phyloP scores from a whole-genome alignment of 2,329 filamentous ascomycete genomes.

The Chaetomiaceae sp. region DNA sequence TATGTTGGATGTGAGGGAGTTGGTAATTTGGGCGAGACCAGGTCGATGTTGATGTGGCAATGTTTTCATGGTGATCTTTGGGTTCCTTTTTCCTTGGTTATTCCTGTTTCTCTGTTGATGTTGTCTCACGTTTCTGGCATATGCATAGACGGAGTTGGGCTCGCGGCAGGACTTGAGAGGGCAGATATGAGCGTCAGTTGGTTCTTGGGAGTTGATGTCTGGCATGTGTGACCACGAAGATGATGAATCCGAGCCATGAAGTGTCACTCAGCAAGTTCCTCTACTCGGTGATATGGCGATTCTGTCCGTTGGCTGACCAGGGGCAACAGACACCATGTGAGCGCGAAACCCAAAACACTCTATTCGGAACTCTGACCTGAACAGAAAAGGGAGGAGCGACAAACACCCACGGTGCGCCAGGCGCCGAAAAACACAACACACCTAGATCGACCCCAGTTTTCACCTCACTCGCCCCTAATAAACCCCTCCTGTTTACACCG shows the following conservation, averaged over 20 bases:
- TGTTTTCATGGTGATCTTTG: neutral
- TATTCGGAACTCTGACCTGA: too few relatives aligned
- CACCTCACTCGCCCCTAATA: too few relatives aligned
- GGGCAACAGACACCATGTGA: too few relatives aligned
- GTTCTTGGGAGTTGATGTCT: conserved; percentile 1
- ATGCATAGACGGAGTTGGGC: conserved; percentile 16
- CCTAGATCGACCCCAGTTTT: too few relatives aligned
- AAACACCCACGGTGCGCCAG: too few relatives aligned
- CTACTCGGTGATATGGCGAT: too few relatives aligned
- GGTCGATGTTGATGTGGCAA: neutral
- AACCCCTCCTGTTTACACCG: too few relatives aligned
- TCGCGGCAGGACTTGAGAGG: neutral
- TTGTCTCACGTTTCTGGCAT: too few relatives aligned
- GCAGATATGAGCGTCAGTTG: neutral
- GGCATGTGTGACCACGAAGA: neutral
- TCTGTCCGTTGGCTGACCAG: too few relatives aligned
- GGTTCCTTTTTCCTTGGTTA: neutral
- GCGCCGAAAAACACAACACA: too few relatives aligned
- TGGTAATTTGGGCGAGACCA: neutral
- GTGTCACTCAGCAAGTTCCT: neutral
- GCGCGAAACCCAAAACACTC: too few relatives aligned
- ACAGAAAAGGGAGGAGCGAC: neutral
- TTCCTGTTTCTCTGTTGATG: neutral
- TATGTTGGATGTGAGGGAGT: neutral
- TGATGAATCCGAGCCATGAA: neutral